Base-by-base conservation (phyloP, 192 early-diverging fungal genomes). In the Paraglomus occultum region DNA sequence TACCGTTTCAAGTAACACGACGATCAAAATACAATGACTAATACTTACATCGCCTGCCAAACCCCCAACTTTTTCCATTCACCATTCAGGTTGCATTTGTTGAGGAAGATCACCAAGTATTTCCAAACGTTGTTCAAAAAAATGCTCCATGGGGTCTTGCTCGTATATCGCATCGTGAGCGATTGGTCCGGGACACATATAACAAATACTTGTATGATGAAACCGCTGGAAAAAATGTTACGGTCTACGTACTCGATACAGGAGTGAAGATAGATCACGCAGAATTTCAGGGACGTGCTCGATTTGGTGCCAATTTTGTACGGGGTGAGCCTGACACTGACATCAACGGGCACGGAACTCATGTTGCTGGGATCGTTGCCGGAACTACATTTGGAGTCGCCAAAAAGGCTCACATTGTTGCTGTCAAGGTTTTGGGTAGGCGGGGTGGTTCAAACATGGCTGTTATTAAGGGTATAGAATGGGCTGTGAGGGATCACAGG, bases 131-230 rank as follows among this genome's bases (percentile, higher is more conserved):
- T 23, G 89, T 78, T 44, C 87, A 95, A 74, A 76, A 80, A 62
- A 74, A 81, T 72, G 91, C 92, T 10, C 94, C 94, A 12, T 96
- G 94, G 94, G 92, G 92, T 40, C 76, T 96, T 8, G 83, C 89
- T 49, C 91, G 93, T 74, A 86, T 94, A 64, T 91, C 92, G 22
- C 90, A 92, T 73, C 90, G 88, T 70, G 71, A 87, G 64, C 70
- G 69, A n/a, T 79, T 88, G 67, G 74, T 81, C 55, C 75, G 83
- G 67, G 75, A 82, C 67, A 81, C 78, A 63, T 88, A 81, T 66
- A 84, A 87, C 74, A 85, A 87, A 75, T 96, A 96, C 66, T 63
- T 73, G 5, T 31, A 31, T 31, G 31, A 31, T 31, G 31, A 76
- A 65, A 65, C 80, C 6, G 88, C 87, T 22, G 90, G 90, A 31